Percentiles rank a stretch among this genome's conserved stretches.
Evolutionary conservation across 371 early-diverging fungal species (phyloP).

Genomic region (Dichotomocladium elegans): DNA sequence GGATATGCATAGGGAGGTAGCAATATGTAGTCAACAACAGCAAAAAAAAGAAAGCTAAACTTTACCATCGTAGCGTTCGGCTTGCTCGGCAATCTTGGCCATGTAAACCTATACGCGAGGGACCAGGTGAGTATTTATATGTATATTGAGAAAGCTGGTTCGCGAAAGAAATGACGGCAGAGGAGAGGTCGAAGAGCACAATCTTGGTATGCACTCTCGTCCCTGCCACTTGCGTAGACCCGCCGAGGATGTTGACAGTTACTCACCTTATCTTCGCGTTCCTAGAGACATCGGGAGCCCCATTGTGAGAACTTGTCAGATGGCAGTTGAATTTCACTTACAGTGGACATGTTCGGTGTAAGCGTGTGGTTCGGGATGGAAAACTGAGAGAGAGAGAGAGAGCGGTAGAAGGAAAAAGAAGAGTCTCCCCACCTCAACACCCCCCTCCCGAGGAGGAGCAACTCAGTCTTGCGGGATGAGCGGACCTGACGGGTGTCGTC

Average conservation of each 20-base stretch:
- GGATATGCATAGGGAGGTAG: not conserved
- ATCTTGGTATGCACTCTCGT: no score
- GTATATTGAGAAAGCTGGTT: no score
- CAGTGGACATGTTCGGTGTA: conserved; percentile 12
- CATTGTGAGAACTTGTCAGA: no score
- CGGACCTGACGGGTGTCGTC: no score
- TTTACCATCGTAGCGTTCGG: conserved; percentile 98
- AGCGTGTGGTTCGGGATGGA: conserved; percentile 12
- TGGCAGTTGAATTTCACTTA: conserved; percentile 10
- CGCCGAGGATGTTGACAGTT: not conserved
- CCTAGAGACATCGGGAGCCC: conserved; percentile 10
- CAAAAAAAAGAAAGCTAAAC: conserved; percentile 2
- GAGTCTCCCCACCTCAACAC: no score
- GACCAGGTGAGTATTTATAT: no score
- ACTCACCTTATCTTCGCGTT: conserved; percentile 33
- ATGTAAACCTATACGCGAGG: conserved; percentile 65
- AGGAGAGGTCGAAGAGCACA: not conserved
- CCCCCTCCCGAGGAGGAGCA: no score
- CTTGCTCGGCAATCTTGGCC: conserved; percentile 98
- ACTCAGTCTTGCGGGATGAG: no score
- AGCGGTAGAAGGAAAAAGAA: not conserved
- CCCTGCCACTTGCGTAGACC: not conserved
- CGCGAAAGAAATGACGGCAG: no score
- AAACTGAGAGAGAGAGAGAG: conserved; percentile 5
- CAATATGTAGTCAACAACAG: not conserved